Evolutionary conservation across 2,329 filamentous ascomycete genomes (phyloP), one percentile per base, ranked within the genome.

Genomic region (Ophiostoma ulmi): DNA sequence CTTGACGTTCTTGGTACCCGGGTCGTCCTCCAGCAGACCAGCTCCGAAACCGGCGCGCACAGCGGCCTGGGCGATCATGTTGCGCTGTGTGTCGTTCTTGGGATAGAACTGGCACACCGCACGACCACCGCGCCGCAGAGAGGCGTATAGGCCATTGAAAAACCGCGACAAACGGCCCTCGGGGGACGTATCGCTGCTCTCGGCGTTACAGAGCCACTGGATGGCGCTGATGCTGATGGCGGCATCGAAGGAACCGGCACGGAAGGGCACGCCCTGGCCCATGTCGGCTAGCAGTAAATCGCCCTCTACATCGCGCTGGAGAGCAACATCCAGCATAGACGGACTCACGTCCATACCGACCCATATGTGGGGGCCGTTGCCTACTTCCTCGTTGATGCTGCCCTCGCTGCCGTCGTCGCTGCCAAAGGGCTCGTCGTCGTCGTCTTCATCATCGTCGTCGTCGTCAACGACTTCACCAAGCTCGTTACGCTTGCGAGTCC

Each of bases 71-170:
- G 90, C 92, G 75, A 99, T 97, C 94, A 99, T 97, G 77, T 87
- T 88, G 77, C 94, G 88, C 82, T 99, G 95, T 73, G 87, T 85
- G 75, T 96, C 91, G 79, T 99, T 98, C 82, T 97, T 97, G 2
- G 95, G 95, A 79, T 99, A 99, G 80, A 99, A 99, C 77, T 99
- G 95, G 78, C 94, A 97, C 17, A 98, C 94, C 0, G 95, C 95
- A 52, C 93, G 86, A 0, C 93, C 95, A 6, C 95, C 95, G 26
- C 95, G 85, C 74, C 89, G 88, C 73, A 99, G 81, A 72, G 89
- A 89, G 0, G 93, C 91, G 80, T 98, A 99, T 1, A 99, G 81
- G 0, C 93, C 93, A 76, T 96, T 93, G 80, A 99, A 99, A 78
- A 99, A 99, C 64, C 94, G 85, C 5, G 87, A 86, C 36, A 99